Conservation (phyloP, 352 stramenopile genomes). For the Saprolegnia parasitica region DNA sequence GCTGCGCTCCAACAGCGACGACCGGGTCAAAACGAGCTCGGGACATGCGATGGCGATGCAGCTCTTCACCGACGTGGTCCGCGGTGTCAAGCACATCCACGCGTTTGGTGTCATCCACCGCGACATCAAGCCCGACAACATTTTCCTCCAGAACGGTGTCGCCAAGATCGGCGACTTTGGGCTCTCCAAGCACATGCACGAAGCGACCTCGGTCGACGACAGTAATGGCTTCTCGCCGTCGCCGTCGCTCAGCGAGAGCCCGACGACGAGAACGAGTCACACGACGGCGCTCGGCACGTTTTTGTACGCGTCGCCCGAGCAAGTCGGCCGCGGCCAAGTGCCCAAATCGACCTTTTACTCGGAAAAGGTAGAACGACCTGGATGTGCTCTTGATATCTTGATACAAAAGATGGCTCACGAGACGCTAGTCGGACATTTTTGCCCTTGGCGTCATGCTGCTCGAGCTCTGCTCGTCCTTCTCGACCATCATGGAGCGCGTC, state of each 20-base stretch:
- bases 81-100: conserved; percentile 75
- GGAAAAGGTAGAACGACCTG: conserved; percentile 58
- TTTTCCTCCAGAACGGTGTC: conserved; percentile 58
- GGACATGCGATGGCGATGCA: conserved; percentile 59
- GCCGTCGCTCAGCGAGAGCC: conserved; percentile 31
- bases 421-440: conserved; percentile 80
- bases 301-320: conserved; percentile 82
- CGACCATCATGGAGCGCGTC: conserved; percentile 82
- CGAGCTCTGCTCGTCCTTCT: conserved; percentile 76
- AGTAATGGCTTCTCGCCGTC: background rate
- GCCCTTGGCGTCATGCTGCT: conserved; percentile 76
- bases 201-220: conserved; percentile 9
- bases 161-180: conserved; percentile 71
- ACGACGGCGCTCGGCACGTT: conserved; percentile 78
- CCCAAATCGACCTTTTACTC: conserved; percentile 38
- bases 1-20: conserved; percentile 59
- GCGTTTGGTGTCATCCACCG: conserved; percentile 63
- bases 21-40: conserved; percentile 39
- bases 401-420: conserved; percentile 40
- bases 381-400: background rate
- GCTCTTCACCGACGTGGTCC: conserved; percentile 56
- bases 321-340: conserved; percentile 60
- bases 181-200: conserved; percentile 43
- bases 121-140: conserved; percentile 73
- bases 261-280: conserved; percentile 47